Evolutionary conservation across 306 rosid species (phyloP), one percentile per base, ranked within the genome.

Genomic region (Begonia masoniana): DNA sequence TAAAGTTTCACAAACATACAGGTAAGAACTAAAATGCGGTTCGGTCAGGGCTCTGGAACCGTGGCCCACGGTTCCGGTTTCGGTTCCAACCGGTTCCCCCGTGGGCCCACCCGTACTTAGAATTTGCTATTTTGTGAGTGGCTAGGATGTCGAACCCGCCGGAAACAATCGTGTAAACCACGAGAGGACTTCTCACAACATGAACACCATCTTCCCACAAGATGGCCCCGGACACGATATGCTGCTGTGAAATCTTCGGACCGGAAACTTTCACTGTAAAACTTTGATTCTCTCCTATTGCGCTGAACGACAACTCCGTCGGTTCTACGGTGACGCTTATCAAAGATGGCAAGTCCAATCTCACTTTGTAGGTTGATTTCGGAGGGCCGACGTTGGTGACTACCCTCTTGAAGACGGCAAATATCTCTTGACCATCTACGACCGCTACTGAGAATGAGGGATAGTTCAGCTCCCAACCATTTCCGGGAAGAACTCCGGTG

Each of bases 321-420:
- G 73, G 60, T 41, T 65, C 48, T 47, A 43, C 73, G 0, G 46
- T 59, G 13, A 56, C 47, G 14, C 41, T 10, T 13, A 60, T 5
- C n/a, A 47, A 14, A 15, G 41, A 43, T 7, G 70, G 64, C 46
- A 16, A 13, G 12, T 47, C 15, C 6, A 57, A 24, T 9, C 24
- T 9, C 12, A 56, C 68, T 12, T 55, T 8, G 56, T 63, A 67
- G 46, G 66, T 67, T 67, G 61, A 63, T 9, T 63, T 54, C 2
- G 66, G 63, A 9, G 43, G 6, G 17, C 81, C 66, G 50, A 62
- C 75, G n/a, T 72, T 65, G 24, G 75, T 65, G 12, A 71, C 61
- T 23, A 31, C 64, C 56, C 71, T 62, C 36, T 23, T 47, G 57
- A 75, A 75, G 26, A 46, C 60, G 16, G 68, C 70, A 17, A 9